phyloP scores from a whole-genome alignment of 1,139 yeast genomes.

The Lodderomyces parapsilosis region DNA sequence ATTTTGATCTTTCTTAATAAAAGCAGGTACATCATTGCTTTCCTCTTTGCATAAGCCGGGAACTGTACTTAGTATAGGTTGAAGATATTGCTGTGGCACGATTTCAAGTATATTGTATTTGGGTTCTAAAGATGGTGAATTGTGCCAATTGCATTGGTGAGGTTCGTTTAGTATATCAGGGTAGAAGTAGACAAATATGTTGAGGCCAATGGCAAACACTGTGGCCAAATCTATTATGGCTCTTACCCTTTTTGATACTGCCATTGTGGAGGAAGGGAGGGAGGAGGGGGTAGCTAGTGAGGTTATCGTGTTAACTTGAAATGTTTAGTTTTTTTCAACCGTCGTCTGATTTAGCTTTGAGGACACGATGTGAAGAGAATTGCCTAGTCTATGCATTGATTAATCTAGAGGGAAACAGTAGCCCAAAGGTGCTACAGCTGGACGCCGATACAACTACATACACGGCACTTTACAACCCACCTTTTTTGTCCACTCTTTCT shows the following conservation, averaged over 20 bases:
- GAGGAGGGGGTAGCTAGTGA: no score
- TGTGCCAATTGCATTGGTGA: conserved; percentile 57
- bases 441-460: no score
- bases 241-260: conserved; percentile 9
- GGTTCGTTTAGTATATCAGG: conserved; percentile 58
- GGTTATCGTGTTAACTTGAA: no score
- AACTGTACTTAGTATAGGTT: conserved; percentile 30
- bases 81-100: conserved; percentile 21
- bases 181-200: conserved; percentile 62
- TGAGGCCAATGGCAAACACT: conserved; percentile 11
- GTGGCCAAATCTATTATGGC: conserved; percentile 13
- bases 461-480: no score
- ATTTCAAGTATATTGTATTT: conserved; percentile 20
- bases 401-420: no score
- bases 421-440: no score
- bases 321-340: no score
- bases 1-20: conserved; percentile 29
- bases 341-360: no score
- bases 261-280: not conserved
- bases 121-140: conserved; percentile 14
- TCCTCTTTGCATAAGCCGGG: conserved; percentile 19
- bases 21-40: not conserved
- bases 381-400: no score
- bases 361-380: no score
- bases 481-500: not conserved